These are phyloP conservation scores for Nannochloropsis oceanica DNA, from an alignment of 108 stramenopile genomes.

Conservation along the genomic window DNA sequence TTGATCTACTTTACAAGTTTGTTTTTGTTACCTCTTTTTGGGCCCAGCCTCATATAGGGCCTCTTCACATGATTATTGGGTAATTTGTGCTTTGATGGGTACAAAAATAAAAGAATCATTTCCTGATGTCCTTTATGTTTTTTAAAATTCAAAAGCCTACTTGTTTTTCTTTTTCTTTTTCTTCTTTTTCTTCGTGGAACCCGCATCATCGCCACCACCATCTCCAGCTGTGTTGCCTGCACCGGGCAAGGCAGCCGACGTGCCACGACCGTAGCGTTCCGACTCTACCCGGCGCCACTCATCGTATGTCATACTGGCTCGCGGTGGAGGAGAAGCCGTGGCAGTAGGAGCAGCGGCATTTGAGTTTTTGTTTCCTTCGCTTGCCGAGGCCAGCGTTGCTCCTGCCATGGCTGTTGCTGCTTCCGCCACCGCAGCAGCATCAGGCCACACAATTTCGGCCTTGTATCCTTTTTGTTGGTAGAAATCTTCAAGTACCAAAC, in stretches of 20 bases:
- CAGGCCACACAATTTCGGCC: neutral
- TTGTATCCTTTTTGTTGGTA: neutral
- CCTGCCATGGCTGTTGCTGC: neutral
- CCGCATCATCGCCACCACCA: neutral
- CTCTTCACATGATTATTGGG: too few species aligned
- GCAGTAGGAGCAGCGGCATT: neutral
- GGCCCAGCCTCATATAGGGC: too few species aligned
- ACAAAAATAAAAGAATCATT: too few species aligned
- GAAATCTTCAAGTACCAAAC: neutral
- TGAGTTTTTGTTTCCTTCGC: neutral
- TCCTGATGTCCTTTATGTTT: too few species aligned
- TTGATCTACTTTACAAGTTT: too few species aligned
- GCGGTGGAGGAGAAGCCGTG: neutral
- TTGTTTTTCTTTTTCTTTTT: neutral
- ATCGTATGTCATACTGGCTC: neutral
- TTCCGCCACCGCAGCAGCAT: neutral
- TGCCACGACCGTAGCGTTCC: neutral
- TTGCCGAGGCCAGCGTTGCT: neutral
- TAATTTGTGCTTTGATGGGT: too few species aligned
- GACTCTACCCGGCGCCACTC: neutral
- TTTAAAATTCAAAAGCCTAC: neutral
- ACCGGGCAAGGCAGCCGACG: neutral
- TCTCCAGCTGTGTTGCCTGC: neutral
- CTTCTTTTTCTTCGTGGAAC: neutral
- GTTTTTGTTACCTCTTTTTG: too few species aligned